phyloP scores from a whole-genome alignment of 768 basidiomycete genomes.

The Lenzites betulinus region DNA sequence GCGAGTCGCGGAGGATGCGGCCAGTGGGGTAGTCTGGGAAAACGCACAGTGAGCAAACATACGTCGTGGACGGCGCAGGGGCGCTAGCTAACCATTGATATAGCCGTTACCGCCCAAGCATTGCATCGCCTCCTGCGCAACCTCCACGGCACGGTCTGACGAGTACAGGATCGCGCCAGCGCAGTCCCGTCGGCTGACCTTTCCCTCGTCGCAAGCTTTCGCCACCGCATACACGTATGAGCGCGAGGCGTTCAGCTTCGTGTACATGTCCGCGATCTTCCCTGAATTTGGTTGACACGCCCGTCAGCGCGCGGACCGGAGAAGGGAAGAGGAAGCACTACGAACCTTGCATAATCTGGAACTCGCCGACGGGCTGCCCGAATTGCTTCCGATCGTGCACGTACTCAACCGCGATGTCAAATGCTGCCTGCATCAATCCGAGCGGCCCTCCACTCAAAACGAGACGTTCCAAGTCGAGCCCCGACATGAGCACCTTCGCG shows the following conservation, averaged over 20 bases:
- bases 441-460: conserved; percentile 92
- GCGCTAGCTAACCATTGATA: conserved; percentile 69
- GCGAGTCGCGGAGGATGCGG: conserved; percentile 82
- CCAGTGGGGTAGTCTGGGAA: conserved; percentile 86
- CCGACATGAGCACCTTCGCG: conserved; percentile 90
- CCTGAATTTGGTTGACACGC: conserved; percentile 39
- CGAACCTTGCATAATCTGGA: conserved; percentile 95
- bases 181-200: conserved; percentile 88
- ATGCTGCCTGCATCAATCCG: conserved; percentile 61
- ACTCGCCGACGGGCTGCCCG: conserved; percentile 81
- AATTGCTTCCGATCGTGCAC: conserved; percentile 95
- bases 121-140: conserved; percentile 90
- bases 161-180: conserved; percentile 94
- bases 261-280: conserved; percentile 94
- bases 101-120: conserved; percentile 95
- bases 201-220: conserved; percentile 79
- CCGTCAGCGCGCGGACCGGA: conserved; percentile 12
- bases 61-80: neutral
- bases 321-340: neutral
- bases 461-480: conserved; percentile 87
- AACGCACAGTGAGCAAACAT: neutral
- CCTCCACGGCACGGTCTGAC: conserved; percentile 89
- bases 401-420: conserved; percentile 85
- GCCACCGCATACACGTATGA: conserved; percentile 95
- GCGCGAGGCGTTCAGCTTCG: conserved; percentile 84